A percentile compares a stretch with the other conserved stretches of the same genome.
Evolutionary conservation across 1,284 basidiomycete species (phyloP).

Genomic region (Anthracocystis panici-leucophaei): DNA sequence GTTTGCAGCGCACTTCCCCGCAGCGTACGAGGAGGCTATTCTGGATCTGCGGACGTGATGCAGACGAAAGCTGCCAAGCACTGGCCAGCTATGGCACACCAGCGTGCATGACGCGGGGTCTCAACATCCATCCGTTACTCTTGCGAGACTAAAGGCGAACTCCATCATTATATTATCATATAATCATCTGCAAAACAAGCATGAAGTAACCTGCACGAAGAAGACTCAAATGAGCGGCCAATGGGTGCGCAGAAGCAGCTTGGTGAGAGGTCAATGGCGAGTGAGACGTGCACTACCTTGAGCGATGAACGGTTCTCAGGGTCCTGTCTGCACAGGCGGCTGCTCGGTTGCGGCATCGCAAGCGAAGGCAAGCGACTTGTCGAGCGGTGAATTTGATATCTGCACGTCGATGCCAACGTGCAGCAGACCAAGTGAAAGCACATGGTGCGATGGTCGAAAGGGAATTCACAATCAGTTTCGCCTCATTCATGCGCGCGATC

Average conservation of each 20-base stretch:
- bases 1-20: slow-evolving; percentile 66
- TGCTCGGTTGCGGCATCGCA: slow-evolving; percentile 8
- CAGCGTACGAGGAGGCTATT: slow-evolving; percentile 66
- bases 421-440: not conserved
- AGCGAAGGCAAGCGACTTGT: slow-evolving; percentile 1
- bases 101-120: not conserved
- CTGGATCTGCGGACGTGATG: slow-evolving; percentile 35
- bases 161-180: too few species aligned
- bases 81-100: not conserved
- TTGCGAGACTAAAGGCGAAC: too few species aligned
- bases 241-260: not conserved
- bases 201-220: too few species aligned
- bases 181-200: too few species aligned
- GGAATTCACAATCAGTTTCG: not conserved
- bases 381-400: slow-evolving; percentile 2
- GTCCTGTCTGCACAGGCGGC: slow-evolving; percentile 5
- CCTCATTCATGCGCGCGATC: slow-evolving; percentile 9
- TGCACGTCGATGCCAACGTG: slow-evolving; percentile 18
- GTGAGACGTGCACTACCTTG: not conserved
- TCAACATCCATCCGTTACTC: too few species aligned
- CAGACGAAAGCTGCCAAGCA: not conserved
- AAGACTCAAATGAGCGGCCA: too few species aligned
- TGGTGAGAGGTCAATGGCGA: not conserved
- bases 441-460: slow-evolving; percentile 1
- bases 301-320: not conserved